Percentiles rank a stretch among this genome's conserved stretches.
These are phyloP conservation scores for Letharia lupina DNA, from an alignment of 495 filamentous ascomycete genomes.

Conservation along the genomic window DNA sequence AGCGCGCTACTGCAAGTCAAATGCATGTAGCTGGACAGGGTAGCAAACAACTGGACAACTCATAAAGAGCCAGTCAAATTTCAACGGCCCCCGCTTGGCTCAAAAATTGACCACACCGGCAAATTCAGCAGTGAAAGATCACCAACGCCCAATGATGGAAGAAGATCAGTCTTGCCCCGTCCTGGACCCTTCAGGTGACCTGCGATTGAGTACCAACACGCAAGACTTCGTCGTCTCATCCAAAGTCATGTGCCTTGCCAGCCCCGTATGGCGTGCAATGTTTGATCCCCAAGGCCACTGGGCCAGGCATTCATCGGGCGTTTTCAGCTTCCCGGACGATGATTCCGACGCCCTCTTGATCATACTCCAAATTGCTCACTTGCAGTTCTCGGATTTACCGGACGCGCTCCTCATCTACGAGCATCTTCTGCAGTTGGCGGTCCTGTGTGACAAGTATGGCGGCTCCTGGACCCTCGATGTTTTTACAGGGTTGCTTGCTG, in stretches of 20 bases:
- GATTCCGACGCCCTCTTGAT: constrained; percentile 4
- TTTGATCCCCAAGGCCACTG: neutral
- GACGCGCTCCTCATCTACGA: neutral
- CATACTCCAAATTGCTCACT: constrained; percentile 8
- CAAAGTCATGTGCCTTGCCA: constrained; percentile 8
- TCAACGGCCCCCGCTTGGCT: neutral
- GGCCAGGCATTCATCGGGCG: neutral
- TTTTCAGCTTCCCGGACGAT: neutral
- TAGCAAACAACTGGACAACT: neutral
- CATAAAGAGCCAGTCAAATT: neutral
- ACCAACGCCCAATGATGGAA: no score
- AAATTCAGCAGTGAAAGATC: no score
- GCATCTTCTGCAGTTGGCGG: neutral
- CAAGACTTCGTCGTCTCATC: constrained; percentile 8
- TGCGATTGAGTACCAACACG: neutral
- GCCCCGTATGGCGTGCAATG: constrained; percentile 9
- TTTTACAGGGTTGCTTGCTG: neutral
- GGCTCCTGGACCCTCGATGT: neutral
- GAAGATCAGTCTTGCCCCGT: neutral
- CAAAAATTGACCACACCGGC: neutral
- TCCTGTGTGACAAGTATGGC: constrained; percentile 9
- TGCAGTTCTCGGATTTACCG: neutral
- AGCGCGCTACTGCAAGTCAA: neutral
- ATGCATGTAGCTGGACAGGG: neutral
- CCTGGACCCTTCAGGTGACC: neutral